phyloP scores from a whole-genome alignment of 2,329 filamentous ascomycete genomes.

The Pseudocercospora crystallina region DNA sequence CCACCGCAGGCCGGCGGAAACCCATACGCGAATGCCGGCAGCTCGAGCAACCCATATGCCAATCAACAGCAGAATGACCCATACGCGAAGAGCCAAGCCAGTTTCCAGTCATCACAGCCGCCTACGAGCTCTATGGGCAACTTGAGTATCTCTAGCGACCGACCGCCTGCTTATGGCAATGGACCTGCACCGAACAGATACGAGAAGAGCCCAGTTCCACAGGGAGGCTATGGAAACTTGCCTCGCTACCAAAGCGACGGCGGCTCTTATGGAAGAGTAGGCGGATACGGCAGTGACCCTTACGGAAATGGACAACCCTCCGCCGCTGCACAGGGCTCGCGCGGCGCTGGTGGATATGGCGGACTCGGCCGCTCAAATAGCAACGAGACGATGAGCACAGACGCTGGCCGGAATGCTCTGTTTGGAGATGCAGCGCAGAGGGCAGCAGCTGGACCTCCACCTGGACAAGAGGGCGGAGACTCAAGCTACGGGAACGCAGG shows the following conservation, averaged over 20 bases:
- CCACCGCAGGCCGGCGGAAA: constrained; percentile 24
- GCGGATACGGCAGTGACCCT: constrained; percentile 53
- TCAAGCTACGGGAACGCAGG: constrained; percentile 34
- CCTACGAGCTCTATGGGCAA: constrained; percentile 33
- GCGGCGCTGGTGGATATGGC: constrained; percentile 54
- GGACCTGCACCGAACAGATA: constrained; percentile 36
- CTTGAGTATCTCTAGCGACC: constrained; percentile 27
- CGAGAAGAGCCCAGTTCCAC: constrained; percentile 47
- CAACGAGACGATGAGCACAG: constrained; percentile 51
- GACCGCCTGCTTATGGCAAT: constrained; percentile 37
- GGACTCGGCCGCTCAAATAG: constrained; percentile 53
- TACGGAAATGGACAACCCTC: constrained; percentile 44
- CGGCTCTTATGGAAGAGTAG: constrained; percentile 41
- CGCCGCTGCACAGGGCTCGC: constrained; percentile 30
- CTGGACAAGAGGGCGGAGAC: constrained; percentile 21
- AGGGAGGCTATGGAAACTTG: constrained; percentile 43
- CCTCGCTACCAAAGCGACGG: constrained; percentile 27
- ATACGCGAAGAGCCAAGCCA: constrained; percentile 29
- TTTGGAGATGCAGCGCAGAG: constrained; percentile 60
- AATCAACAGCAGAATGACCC: constrained; percentile 28
- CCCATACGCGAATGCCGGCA: constrained; percentile 23
- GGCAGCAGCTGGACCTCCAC: constrained; percentile 45
- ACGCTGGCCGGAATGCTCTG: constrained; percentile 62
- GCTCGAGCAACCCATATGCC: constrained; percentile 36
- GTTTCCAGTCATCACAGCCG: constrained; percentile 26